Conservation (phyloP, 306 rosid species). For the Purshia tridentata region DNA sequence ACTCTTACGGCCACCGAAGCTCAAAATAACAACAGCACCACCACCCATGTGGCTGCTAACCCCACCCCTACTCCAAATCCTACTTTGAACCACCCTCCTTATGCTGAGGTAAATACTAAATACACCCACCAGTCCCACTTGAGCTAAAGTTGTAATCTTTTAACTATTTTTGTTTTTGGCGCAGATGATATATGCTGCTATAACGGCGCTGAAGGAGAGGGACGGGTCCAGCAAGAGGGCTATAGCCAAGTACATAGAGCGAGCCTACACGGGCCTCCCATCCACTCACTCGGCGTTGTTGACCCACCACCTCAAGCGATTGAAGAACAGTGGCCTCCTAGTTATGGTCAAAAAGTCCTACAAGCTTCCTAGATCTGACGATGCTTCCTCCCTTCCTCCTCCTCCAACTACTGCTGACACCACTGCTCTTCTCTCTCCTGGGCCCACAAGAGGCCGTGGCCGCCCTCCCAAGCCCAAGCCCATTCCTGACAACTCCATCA, state of each 20-base stretch:
- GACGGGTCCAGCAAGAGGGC: slow-evolving; percentile 83
- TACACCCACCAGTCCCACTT: not conserved
- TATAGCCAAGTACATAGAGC: slow-evolving; percentile 73
- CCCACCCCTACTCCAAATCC: slow-evolving; percentile 11
- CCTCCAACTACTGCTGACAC: not conserved
- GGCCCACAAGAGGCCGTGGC: slow-evolving; percentile 37
- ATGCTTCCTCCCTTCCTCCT: not conserved
- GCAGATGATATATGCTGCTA: slow-evolving; percentile 77
- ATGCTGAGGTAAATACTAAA: slow-evolving; percentile 52
- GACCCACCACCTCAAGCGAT: slow-evolving; percentile 68
- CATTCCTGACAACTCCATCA: not conserved
- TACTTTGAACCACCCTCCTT: slow-evolving; percentile 50
- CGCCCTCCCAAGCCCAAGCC: slow-evolving; percentile 62
- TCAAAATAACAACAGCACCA: slow-evolving; percentile 10
- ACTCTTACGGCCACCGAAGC: slow-evolving; percentile 31
- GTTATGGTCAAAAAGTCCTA: slow-evolving; percentile 74
- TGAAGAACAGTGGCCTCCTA: slow-evolving; percentile 58
- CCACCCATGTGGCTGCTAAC: slow-evolving; percentile 19
- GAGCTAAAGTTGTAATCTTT: not conserved
- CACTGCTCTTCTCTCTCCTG: slow-evolving; percentile 5
- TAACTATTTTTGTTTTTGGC: not conserved
- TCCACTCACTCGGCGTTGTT: slow-evolving; percentile 52
- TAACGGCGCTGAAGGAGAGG: slow-evolving; percentile 64
- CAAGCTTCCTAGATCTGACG: slow-evolving; percentile 64
- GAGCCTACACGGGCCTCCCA: slow-evolving; percentile 53